Evolutionary conservation across 169 alveolate genomes (phyloP), one percentile per base, ranked within the genome.

Genomic region (Prorocentrum cordatum): DNA sequence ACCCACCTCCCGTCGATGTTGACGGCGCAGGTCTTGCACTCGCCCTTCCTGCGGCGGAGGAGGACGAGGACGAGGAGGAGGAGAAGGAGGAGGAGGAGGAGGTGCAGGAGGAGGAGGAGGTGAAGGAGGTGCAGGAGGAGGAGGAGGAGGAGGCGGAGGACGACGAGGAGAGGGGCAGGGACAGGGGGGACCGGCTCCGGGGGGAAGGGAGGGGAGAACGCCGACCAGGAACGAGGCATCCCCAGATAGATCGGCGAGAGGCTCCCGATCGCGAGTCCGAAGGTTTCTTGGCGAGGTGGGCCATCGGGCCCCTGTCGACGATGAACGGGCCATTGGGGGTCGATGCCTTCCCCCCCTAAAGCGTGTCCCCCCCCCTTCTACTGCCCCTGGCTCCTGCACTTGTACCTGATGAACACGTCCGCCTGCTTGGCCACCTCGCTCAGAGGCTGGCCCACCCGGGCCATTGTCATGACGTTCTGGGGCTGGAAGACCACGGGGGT

Each of bases 381-480:
- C n/a, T n/a, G n/a, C n/a, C n/a, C n/a, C n/a, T n/a, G n/a, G n/a
- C n/a, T n/a, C n/a, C n/a, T n/a, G n/a, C n/a, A n/a, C n/a, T n/a
- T n/a, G n/a, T n/a, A n/a, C n/a, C n/a, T 38, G 47, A 12, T 5
- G 12, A 38, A 38, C 47, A 5, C 47, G 12, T 38, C 47, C 5
- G 12, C 18, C 67, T 77, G 88, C 4, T 61, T 10, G 29, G 88
- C 88, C 32, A 77, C 88, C 38, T 77, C 88, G 47, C 75, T 59
- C 64, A 77, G 27, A 22, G 88, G 75, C 54, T 77, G 88, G 42
- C 88, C 88, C 5, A 32, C 75, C 4, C 75, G 72, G 2, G 88
- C 88, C 88, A 77, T 77, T 61, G 88, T 77, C 88, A 59, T 77
- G n/a, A 77, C 88, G 20, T 77, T 77, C 88, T 77, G 88, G 18